A percentile compares a stretch with the other conserved stretches of the same genome.
Evolutionary conservation across 2,329 filamentous ascomycete species (phyloP).

Genomic region (Fusarium nygamai): DNA sequence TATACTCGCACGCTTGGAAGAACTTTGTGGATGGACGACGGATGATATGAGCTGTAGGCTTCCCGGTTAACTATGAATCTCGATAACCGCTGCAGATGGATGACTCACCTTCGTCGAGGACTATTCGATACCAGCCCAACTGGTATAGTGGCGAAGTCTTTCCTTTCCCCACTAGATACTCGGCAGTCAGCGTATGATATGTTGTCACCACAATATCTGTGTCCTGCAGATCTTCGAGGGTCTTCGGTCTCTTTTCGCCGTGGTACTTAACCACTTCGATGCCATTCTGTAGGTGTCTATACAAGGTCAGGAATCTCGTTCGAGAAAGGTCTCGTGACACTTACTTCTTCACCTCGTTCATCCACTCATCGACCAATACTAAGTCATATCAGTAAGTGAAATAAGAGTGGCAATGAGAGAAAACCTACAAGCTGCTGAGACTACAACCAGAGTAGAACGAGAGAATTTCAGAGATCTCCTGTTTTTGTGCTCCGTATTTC

Average conservation of each 20-base stretch:
- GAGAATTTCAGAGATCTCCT: background rate
- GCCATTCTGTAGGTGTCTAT: background rate
- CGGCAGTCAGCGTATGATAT: conserved; percentile 1
- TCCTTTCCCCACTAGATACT: background rate
- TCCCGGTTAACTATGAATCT: fast-evolving
- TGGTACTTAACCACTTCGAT: conserved; percentile 1
- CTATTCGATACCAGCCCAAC: conserved; percentile 51
- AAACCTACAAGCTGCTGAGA: background rate
- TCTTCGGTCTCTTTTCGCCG: background rate
- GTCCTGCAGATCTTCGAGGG: background rate
- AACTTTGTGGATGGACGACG: conserved; percentile 56
- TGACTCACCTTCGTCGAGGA: conserved; percentile 57
- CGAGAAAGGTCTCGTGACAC: fast-evolving
- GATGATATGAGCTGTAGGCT: conserved; percentile 55
- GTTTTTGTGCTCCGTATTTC: background rate
- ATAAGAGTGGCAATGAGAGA: fast-evolving
- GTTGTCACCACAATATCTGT: conserved; percentile 6
- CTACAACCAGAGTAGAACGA: background rate
- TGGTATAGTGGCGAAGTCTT: background rate
- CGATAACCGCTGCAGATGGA: fast-evolving
- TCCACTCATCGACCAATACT: conserved; percentile 18
- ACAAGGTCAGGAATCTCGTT: fast-evolving
- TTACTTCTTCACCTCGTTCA: background rate
- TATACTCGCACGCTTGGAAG: conserved; percentile 52
- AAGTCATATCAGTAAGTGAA: fast-evolving